phyloP scores from a whole-genome alignment of 257 asterid species.

The Solanum chiquidenum region DNA sequence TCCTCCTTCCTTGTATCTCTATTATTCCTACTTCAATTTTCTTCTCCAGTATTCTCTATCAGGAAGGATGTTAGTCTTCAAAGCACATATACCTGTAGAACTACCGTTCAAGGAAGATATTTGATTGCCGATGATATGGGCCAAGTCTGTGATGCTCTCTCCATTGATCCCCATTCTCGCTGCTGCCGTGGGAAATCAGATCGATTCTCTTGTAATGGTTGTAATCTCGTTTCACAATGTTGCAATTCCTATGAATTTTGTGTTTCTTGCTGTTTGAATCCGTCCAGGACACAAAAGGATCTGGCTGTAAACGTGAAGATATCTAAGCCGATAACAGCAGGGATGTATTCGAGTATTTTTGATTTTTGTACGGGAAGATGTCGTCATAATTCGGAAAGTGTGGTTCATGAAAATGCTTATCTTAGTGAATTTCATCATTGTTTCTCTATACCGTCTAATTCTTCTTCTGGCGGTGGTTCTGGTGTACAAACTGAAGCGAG shows the following conservation, averaged over 20 bases:
- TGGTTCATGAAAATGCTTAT: constrained; percentile 96
- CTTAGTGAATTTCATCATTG: constrained; percentile 88
- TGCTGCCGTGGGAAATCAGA: constrained; percentile 68
- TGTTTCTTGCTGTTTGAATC: constrained; percentile 95
- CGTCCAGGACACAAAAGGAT: constrained; percentile 41
- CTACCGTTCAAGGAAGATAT: constrained; percentile 86
- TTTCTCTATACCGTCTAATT: constrained; percentile 59
- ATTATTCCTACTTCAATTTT: constrained; percentile 17
- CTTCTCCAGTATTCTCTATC: constrained; percentile 36
- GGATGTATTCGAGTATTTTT: constrained; percentile 49
- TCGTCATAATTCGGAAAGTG: constrained; percentile 90
- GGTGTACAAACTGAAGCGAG: constrained; percentile 42
- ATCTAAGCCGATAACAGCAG: constrained; percentile 81
- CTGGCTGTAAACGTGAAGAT: constrained; percentile 47
- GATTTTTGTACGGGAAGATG: constrained; percentile 87
- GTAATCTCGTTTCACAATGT: constrained; percentile 69
- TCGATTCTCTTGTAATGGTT: constrained; percentile 75
- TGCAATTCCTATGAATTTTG: constrained; percentile 88
- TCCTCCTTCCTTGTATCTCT: not conserved
- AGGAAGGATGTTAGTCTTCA: constrained; percentile 60
- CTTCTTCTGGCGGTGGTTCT: constrained; percentile 52
- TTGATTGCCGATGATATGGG: constrained; percentile 76
- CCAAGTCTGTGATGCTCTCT: constrained; percentile 70
- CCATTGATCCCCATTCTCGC: constrained; percentile 51
- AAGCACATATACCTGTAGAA: constrained; percentile 40